These are phyloP conservation scores for Gossypium lobatum DNA, from an alignment of 441 rosid genomes.

Conservation along the genomic window DNA sequence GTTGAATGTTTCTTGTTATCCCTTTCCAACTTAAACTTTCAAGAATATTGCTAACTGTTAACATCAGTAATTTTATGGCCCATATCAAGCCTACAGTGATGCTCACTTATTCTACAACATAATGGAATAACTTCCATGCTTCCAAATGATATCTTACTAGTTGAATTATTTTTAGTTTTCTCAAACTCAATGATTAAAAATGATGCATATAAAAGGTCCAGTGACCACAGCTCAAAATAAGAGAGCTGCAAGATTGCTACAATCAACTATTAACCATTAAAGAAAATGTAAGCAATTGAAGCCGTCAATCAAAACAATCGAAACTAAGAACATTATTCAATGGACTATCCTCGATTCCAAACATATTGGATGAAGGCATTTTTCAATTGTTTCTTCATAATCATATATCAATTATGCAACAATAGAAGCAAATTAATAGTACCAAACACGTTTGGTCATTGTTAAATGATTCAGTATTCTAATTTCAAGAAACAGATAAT, in stretches of 20 bases:
- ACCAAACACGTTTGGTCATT: neutral
- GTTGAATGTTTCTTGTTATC: neutral
- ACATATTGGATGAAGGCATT: neutral
- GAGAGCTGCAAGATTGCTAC: neutral
- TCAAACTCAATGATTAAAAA: neutral
- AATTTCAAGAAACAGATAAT: neutral
- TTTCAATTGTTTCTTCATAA: neutral
- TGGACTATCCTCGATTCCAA: neutral
- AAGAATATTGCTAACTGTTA: neutral
- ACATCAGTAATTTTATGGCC: neutral
- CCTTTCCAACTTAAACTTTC: slow-evolving; percentile 1
- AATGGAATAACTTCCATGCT: neutral
- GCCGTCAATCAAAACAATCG: neutral
- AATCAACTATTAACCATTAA: neutral
- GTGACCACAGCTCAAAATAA: neutral
- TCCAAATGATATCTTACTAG: neutral
- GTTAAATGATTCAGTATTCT: neutral
- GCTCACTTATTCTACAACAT: slow-evolving; percentile 2
- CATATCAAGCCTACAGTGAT: neutral
- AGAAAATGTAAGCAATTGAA: neutral
- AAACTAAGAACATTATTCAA: neutral
- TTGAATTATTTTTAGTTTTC: neutral
- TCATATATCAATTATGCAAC: neutral
- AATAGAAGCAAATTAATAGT: neutral
- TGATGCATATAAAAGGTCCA: neutral